phyloP scores from a whole-genome alignment of 495 filamentous ascomycete species.

The Oleoguttula mirabilis region DNA sequence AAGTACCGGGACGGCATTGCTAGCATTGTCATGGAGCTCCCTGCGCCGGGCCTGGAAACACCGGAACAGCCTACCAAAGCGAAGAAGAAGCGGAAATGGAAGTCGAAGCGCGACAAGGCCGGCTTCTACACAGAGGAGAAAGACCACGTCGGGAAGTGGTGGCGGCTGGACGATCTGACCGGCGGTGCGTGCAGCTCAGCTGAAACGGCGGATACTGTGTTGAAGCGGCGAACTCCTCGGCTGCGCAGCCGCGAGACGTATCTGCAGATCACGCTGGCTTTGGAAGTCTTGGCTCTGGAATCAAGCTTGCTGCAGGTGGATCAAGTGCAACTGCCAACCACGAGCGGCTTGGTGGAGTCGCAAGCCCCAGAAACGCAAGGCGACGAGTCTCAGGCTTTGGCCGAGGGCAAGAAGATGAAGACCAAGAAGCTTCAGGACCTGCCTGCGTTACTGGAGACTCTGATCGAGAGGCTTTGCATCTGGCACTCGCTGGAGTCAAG shows the following conservation, averaged over 20 bases:
- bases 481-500: conserved; percentile 68
- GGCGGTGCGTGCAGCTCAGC: conserved; percentile 32
- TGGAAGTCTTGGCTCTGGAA: conserved; percentile 70
- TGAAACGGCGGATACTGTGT: conserved; percentile 40
- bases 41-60: conserved; percentile 34
- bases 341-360: conserved; percentile 6
- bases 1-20: conserved; percentile 76
- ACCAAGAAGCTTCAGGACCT: conserved; percentile 46
- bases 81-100: conserved; percentile 48
- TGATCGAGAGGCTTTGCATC: conserved; percentile 84
- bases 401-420: conserved; percentile 33
- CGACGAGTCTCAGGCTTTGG: conserved; percentile 22
- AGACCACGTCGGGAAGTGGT: conserved; percentile 67
- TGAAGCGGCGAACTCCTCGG: conserved; percentile 47
- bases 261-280: conserved; percentile 76
- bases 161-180: conserved; percentile 37
- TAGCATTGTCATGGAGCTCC: conserved; percentile 49
- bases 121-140: conserved; percentile 68
- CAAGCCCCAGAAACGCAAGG: conserved; percentile 17
- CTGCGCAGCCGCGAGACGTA: conserved; percentile 62
- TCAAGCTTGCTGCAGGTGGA: conserved; percentile 29
- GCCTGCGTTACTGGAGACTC: conserved; percentile 59
- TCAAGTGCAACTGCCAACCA: not conserved
- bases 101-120: conserved; percentile 61
- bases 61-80: conserved; percentile 16